A percentile compares a stretch with the other conserved stretches of the same genome.
phyloP scores from a whole-genome alignment of 495 filamentous ascomycete species.

The Aspergillus indologenus region DNA sequence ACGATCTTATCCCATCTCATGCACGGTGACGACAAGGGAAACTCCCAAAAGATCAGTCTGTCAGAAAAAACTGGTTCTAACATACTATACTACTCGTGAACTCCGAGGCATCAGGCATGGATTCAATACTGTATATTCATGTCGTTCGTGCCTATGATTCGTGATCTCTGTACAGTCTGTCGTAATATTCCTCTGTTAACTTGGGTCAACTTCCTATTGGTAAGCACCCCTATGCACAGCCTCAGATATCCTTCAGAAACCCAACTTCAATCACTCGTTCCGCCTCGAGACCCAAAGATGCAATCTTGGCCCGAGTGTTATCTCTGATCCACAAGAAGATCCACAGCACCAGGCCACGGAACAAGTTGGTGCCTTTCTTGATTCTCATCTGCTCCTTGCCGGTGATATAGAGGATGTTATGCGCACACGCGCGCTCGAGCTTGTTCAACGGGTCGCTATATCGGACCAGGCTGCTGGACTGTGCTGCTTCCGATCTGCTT shows the following conservation, averaged over 20 bases:
- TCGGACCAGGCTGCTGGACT: conserved; percentile 6
- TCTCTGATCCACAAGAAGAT: conserved; percentile 67
- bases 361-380: conserved; percentile 37
- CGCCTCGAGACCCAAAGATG: conserved; percentile 56
- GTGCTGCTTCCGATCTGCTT: neutral
- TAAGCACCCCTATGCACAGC: neutral
- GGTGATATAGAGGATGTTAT: conserved; percentile 64
- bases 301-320: conserved; percentile 64
- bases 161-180: neutral
- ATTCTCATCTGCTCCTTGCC: conserved; percentile 71
- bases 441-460: conserved; percentile 14
- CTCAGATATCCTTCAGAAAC: conserved; percentile 55
- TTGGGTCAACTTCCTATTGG: no score
- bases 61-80: no score
- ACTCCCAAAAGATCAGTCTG: no score
- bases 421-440: conserved; percentile 56
- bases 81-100: no score
- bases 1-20: neutral
- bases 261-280: conserved; percentile 67
- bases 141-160: no score
- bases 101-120: no score
- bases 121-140: no score
- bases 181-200: neutral
- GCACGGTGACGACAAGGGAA: neutral
- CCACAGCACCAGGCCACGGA: conserved; percentile 47